Evolutionary conservation across 306 rosid species (phyloP).

Genomic region (Vigna mungo): DNA sequence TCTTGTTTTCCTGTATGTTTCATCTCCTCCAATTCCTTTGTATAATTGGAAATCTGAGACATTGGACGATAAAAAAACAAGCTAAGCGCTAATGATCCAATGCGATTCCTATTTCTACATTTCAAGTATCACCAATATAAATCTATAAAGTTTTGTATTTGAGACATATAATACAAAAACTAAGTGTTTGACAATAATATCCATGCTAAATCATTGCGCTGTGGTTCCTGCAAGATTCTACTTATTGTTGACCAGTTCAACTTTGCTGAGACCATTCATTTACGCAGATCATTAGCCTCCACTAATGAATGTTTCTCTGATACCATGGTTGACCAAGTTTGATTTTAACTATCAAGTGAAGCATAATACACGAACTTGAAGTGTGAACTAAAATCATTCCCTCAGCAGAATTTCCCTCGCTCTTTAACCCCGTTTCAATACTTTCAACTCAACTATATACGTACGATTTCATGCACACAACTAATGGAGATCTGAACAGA

Average conservation of each 20-base stretch:
- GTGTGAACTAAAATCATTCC: too few relatives aligned
- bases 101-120: background rate
- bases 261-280: background rate
- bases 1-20: conserved; percentile 78
- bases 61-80: background rate
- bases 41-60: conserved; percentile 67
- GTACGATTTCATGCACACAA: conserved; percentile 21
- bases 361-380: background rate
- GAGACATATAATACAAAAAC: background rate
- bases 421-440: background rate
- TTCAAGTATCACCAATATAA: background rate
- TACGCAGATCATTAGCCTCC: background rate
- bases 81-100: background rate
- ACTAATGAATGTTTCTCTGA: conserved; percentile 11
- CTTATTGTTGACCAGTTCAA: background rate
- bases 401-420: background rate
- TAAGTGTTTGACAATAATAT: too few relatives aligned
- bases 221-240: background rate
- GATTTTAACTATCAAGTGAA: background rate
- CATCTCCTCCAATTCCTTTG: conserved; percentile 89
- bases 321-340: background rate
- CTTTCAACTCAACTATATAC: background rate
- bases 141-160: background rate
- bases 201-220: background rate
- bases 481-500: background rate